Evolutionary conservation across 768 basidiomycete species (phyloP), one percentile per base, ranked within the genome.

Genomic region (Boletus rufocinnamomeus): DNA sequence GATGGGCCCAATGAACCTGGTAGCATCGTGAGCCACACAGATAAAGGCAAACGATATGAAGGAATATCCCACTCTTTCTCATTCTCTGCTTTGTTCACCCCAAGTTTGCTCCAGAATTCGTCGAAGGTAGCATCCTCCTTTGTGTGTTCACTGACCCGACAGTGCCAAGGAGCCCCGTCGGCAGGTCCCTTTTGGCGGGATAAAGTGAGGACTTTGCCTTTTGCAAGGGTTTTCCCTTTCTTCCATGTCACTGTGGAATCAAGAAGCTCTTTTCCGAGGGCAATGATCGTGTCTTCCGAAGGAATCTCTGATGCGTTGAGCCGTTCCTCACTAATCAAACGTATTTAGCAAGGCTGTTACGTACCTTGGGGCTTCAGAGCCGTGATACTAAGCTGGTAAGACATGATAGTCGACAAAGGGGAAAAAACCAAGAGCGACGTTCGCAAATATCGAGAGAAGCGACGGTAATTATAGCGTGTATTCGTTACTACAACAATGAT

Each of bases 71-170:
- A 90, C 89, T 88, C 78, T 69, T 79, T 82, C 75, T 92, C 90
- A 55, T 90, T 83, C 45, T 78, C 71, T 19, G 86, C 81, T 66
- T 91, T 90, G 73, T 89, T 78, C 54, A 73, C 73, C 0, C 85
- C 87, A 16, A 91, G 71, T 63, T 83, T 86, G 40, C 76, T 77
- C 90, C 90, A 91, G 63, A 91, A 75, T 63, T 84, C 81, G 61
- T 89, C 86, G 69, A 92, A 91, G 1, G 85, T 84, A 10, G 80
- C 84, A 54, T 91, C 87, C n/a, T 83, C 76, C 6, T 78, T 66
- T 14, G 79, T 69, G 71, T 92, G 90, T 65, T 82, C 80, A 66
- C 88, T 89, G 57, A 84, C 69, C 25, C 89, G 82, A 68, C 82
- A 82, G 64, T 88, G 80, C 89, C 89, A 92, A 3, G 79, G 71